Conservation (phyloP, 208 protist species). For the Acanthamoeba rhysodes region DNA sequence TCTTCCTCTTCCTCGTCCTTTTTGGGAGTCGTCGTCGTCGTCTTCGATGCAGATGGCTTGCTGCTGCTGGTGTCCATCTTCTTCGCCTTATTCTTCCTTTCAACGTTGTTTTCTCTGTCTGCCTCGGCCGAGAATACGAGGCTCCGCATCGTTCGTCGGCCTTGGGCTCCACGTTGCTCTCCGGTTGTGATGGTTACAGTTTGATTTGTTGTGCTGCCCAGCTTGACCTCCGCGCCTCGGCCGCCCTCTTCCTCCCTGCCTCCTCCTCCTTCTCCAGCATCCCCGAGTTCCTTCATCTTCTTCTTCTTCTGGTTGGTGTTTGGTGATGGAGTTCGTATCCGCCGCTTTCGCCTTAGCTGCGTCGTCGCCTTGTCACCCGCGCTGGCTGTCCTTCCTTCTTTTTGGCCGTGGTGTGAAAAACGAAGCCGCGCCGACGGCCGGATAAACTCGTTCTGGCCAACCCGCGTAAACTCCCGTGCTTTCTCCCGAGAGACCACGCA, state of each 20-base stretch:
- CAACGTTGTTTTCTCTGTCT: neutral
- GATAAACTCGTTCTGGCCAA: no score
- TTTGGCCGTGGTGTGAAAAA: no score
- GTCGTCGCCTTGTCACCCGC: neutral
- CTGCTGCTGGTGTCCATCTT: neutral
- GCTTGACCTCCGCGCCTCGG: neutral
- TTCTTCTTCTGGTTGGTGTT: neutral
- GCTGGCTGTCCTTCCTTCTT: no score
- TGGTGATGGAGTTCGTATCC: neutral
- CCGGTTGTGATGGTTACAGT: no score
- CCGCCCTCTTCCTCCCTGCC: neutral
- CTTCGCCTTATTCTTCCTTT: neutral
- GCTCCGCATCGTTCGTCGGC: neutral
- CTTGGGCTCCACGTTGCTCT: neutral
- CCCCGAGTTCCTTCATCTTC: neutral
- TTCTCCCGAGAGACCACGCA: no score
- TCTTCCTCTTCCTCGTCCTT: no score
- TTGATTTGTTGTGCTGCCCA: neutral
- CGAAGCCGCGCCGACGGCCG: no score
- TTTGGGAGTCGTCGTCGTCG: neutral
- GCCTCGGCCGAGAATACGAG: neutral
- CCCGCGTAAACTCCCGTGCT: no score
- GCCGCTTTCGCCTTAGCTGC: neutral
- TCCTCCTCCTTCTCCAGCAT: no score
- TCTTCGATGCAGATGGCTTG: neutral